Percentiles rank a stretch among this genome's conserved stretches.
Evolutionary conservation across 768 basidiomycete genomes (phyloP).

Genomic region (Clavaria fumosa): DNA sequence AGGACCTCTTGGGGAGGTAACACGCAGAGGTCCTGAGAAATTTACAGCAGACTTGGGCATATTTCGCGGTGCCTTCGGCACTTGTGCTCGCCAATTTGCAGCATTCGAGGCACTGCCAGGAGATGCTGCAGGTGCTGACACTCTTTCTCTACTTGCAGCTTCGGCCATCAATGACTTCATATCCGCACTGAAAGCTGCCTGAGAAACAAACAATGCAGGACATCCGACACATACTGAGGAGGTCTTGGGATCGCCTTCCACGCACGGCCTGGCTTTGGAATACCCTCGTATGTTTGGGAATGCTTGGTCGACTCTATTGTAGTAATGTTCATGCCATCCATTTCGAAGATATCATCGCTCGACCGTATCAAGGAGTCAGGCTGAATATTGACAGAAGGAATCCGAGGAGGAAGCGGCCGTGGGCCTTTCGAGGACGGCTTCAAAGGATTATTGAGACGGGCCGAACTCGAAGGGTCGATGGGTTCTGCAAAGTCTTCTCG

Average conservation of each 20-base stretch:
- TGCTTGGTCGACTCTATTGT: slow-evolving; percentile 12
- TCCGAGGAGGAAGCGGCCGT: slow-evolving; percentile 7
- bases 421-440: slow-evolving; percentile 6
- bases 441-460: slow-evolving; percentile 12
- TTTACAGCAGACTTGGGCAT: too few species aligned
- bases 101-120: too few species aligned
- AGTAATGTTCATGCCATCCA: slow-evolving; percentile 58
- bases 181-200: slow-evolving; percentile 39
- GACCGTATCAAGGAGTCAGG: slow-evolving; percentile 17
- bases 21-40: too few species aligned
- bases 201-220: slow-evolving; percentile 3
- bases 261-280: slow-evolving; percentile 16
- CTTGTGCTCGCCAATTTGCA: too few species aligned
- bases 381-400: slow-evolving; percentile 12
- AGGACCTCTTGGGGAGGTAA: too few species aligned
- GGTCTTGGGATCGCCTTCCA: slow-evolving; percentile 34
- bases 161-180: slow-evolving; percentile 83
- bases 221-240: slow-evolving; percentile 31
- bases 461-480: slow-evolving; percentile 25
- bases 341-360: slow-evolving; percentile 61
- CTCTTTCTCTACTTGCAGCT: slow-evolving; percentile 15
- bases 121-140: slow-evolving; percentile 7
- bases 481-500: slow-evolving; percentile 51
- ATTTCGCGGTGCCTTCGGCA: too few species aligned
- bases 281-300: slow-evolving; percentile 8